Percentiles rank a stretch among this genome's conserved stretches.
Conservation (phyloP, 75 land plant genomes). For the Sequoiadendron giganteum region DNA sequence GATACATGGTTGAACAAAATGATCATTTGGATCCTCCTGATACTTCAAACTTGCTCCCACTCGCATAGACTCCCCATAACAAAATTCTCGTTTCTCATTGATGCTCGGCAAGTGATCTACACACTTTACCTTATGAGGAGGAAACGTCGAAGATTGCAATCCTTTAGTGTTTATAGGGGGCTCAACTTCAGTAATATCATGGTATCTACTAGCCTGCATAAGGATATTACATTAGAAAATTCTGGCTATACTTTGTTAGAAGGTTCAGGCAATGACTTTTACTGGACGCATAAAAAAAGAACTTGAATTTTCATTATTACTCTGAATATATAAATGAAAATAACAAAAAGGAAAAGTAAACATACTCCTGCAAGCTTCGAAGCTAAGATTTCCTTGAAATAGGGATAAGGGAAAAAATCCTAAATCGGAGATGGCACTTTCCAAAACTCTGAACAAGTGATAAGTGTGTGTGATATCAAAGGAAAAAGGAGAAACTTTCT, state of each 20-base stretch:
- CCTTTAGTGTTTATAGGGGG: background rate
- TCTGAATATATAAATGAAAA: background rate
- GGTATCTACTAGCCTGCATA: conserved; percentile 5
- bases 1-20: conserved; percentile 3
- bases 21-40: background rate
- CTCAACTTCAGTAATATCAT: background rate
- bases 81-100: background rate
- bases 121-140: background rate
- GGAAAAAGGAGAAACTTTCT: no score
- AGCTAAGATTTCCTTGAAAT: background rate
- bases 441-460: background rate
- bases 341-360: background rate
- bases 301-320: background rate
- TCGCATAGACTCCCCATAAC: background rate
- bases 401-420: background rate
- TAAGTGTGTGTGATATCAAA: background rate
- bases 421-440: background rate
- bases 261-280: background rate
- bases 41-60: background rate
- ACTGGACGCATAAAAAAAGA: background rate
- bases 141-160: background rate
- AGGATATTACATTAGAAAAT: background rate
- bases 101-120: background rate
- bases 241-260: background rate
- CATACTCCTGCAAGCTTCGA: background rate